phyloP scores from a whole-genome alignment of 345 rosid species.

The Eucalyptus tenuipes region DNA sequence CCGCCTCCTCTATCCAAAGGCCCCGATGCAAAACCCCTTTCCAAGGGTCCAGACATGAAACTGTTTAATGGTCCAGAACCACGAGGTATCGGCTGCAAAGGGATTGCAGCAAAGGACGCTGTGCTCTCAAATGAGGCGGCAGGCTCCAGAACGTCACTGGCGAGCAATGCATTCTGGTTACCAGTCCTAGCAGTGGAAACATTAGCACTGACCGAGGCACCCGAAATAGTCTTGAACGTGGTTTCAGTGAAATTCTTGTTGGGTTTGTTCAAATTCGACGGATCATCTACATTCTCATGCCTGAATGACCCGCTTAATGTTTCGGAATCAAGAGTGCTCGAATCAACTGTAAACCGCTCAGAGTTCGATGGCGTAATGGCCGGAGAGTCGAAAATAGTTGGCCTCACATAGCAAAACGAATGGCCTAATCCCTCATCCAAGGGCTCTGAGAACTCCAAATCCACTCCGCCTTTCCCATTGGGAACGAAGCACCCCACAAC shows the following conservation, averaged over 20 bases:
- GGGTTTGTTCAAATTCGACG: constrained; percentile 37
- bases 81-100: constrained; percentile 89
- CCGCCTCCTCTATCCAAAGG: constrained; percentile 78
- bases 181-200: constrained; percentile 93
- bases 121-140: constrained; percentile 98
- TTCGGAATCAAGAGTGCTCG: constrained; percentile 90
- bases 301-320: constrained; percentile 77
- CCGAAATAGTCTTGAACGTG: constrained; percentile 87
- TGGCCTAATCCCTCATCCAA: constrained; percentile 94
- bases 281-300: constrained; percentile 66
- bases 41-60: constrained; percentile 93
- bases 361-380: constrained; percentile 88
- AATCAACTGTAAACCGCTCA: constrained; percentile 91
- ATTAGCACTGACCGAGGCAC: constrained; percentile 97
- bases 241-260: constrained; percentile 66
- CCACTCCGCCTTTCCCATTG: constrained; percentile 68
- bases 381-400: constrained; percentile 72
- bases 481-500: constrained; percentile 92
- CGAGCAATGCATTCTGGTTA: constrained; percentile 56
- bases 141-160: constrained; percentile 71
- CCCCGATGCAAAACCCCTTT: constrained; percentile 86
- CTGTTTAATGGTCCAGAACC: constrained; percentile 82
- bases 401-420: constrained; percentile 96
- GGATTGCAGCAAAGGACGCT: constrained; percentile 81
- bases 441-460: constrained; percentile 76